These are phyloP conservation scores for Fusarium liriodendri DNA, from an alignment of 2,329 filamentous ascomycete genomes.

Conservation along the genomic window DNA sequence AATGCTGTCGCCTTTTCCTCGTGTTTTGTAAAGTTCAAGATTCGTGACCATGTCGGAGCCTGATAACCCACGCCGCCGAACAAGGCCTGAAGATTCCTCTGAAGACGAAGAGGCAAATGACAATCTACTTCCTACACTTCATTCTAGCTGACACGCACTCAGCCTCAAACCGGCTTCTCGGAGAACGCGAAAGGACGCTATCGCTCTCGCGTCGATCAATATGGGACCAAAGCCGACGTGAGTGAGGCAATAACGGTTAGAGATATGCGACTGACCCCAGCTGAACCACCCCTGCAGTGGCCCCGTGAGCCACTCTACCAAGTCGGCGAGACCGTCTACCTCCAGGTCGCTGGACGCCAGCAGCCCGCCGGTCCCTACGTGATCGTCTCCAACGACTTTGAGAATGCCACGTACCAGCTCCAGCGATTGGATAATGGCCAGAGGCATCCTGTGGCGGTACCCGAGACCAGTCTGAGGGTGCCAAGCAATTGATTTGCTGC, in stretches of 20 bases:
- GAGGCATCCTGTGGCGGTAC: neutral
- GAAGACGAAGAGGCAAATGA: neutral
- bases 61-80: neutral
- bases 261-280: neutral
- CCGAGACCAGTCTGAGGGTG: neutral
- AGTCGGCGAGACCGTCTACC: neutral
- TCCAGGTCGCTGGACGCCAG: neutral
- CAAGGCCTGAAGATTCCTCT: neutral
- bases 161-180: neutral
- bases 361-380: neutral
- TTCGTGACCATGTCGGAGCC: neutral
- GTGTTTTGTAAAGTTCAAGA: neutral
- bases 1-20: neutral
- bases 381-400: neutral
- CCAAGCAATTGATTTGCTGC: neutral
- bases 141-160: neutral
- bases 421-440: neutral
- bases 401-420: neutral
- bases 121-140: neutral
- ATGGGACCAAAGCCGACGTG: neutral
- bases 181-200: neutral
- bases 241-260: neutral
- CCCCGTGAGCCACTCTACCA: neutral
- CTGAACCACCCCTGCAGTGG: neutral
- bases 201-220: neutral